phyloP scores from a whole-genome alignment of 495 filamentous ascomycete species.

The Tuber indicum region DNA sequence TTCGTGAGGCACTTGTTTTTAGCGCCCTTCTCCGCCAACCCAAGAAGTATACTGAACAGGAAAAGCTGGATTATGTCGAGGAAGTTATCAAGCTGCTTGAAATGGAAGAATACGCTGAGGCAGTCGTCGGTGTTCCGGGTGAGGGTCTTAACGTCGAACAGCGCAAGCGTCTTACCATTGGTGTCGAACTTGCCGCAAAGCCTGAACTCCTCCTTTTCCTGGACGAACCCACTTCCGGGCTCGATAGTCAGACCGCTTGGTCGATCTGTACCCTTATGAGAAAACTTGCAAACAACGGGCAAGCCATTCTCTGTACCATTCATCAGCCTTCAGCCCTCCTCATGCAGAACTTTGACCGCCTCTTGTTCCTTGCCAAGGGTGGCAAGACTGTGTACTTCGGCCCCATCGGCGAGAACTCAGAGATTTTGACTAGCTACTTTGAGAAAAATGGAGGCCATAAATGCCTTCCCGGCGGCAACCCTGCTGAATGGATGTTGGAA shows the following conservation, averaged over 20 bases:
- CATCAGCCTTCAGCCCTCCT: constrained; percentile 80
- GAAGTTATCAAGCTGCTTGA: constrained; percentile 84
- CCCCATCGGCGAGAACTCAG: constrained; percentile 74
- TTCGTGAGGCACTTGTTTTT: constrained; percentile 78
- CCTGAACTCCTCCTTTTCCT: constrained; percentile 85
- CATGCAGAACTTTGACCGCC: constrained; percentile 82
- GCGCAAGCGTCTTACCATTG: constrained; percentile 80
- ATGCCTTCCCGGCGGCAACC: constrained; percentile 70
- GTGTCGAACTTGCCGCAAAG: constrained; percentile 85
- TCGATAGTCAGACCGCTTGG: constrained; percentile 83
- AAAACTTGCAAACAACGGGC: constrained; percentile 74
- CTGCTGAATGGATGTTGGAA: constrained; percentile 93
- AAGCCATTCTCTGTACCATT: constrained; percentile 86
- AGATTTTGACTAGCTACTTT: constrained; percentile 68
- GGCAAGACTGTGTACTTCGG: constrained; percentile 88
- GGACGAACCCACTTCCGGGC: constrained; percentile 79
- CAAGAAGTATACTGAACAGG: constrained; percentile 55
- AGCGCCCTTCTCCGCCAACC: constrained; percentile 80
- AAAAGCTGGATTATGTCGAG: constrained; percentile 82
- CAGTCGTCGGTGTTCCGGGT: constrained; percentile 77
- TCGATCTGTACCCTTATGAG: constrained; percentile 70
- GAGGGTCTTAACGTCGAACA: constrained; percentile 93
- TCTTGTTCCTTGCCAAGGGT: constrained; percentile 74
- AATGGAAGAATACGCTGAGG: constrained; percentile 82
- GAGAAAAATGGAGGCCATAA: constrained; percentile 66